These are phyloP conservation scores for Ceratobasidium sp. DNA, from an alignment of 1,284 basidiomycete species.

Conservation along the genomic window DNA sequence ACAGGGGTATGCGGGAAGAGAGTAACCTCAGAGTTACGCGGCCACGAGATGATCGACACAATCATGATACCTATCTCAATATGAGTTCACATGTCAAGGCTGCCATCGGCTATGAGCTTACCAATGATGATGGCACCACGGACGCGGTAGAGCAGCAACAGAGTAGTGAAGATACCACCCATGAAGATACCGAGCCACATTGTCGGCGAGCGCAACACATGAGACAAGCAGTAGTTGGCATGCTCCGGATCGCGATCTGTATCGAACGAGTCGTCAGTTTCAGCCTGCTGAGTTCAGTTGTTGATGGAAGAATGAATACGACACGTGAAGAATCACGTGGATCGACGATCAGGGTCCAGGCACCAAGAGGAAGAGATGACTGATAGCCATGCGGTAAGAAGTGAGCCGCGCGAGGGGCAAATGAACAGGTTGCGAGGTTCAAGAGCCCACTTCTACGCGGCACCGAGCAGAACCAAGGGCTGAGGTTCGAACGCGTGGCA, in stretches of 20 bases:
- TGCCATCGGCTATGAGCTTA: background rate
- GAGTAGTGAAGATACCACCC: conserved; percentile 81
- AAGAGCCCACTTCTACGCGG: no score
- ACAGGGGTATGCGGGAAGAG: conserved; percentile 76
- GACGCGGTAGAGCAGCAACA: conserved; percentile 85
- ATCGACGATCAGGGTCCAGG: conserved; percentile 35
- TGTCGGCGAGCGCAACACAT: conserved; percentile 74
- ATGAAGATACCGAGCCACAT: conserved; percentile 91
- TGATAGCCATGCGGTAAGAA: conserved; percentile 44
- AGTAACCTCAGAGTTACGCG: conserved; percentile 78
- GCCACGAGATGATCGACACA: conserved; percentile 89
- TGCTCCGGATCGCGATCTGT: conserved; percentile 43
- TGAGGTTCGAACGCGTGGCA: background rate
- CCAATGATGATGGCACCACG: conserved; percentile 84
- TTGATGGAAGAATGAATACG: background rate
- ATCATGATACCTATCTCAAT: conserved; percentile 64
- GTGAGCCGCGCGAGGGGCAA: conserved; percentile 12
- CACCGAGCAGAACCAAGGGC: background rate
- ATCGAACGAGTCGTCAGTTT: background rate
- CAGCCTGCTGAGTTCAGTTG: background rate
- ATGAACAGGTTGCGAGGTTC: background rate
- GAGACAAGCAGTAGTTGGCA: conserved; percentile 65
- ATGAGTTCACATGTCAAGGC: no score
- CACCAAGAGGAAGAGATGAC: background rate
- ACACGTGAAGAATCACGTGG: conserved; percentile 12